Percentiles rank a stretch among this genome's conserved stretches.
These are phyloP conservation scores for Monocercomonoides exilis DNA, from an alignment of 78 protist species.

Conservation along the genomic window DNA sequence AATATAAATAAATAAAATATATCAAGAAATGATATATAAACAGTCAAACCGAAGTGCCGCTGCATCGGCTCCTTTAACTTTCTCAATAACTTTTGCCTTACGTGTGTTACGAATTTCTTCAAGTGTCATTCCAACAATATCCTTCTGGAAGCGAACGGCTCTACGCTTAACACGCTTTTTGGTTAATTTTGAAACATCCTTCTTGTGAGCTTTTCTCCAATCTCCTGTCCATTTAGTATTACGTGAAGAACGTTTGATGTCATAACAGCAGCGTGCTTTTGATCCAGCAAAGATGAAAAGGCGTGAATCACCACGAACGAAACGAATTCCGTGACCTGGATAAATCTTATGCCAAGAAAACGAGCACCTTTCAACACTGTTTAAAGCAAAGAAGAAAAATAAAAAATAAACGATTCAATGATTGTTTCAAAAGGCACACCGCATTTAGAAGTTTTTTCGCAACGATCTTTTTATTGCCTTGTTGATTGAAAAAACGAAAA, in stretches of 20 bases:
- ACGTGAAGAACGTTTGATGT: neutral
- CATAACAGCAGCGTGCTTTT: neutral
- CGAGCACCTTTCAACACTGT: neutral
- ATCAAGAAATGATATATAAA: neutral
- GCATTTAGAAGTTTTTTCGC: too few relatives aligned
- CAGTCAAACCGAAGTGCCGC: neutral
- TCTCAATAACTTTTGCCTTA: neutral
- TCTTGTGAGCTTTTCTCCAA: neutral
- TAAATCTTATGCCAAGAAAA: neutral
- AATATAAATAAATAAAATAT: neutral
- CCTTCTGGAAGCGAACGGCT: neutral
- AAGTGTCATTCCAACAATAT: neutral
- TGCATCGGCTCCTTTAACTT: neutral
- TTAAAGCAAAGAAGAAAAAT: too few relatives aligned
- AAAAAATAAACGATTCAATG: too few relatives aligned
- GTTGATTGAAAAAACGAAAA: too few relatives aligned
- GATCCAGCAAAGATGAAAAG: neutral
- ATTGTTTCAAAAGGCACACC: too few relatives aligned
- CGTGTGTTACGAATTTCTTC: neutral
- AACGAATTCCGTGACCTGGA: neutral
- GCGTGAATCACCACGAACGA: neutral
- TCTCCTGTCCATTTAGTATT: neutral
- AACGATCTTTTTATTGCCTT: too few relatives aligned
- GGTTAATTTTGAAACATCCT: neutral
- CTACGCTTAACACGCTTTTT: neutral